Conservation (phyloP, 441 rosid genomes). For the Adansonia grandidieri region DNA sequence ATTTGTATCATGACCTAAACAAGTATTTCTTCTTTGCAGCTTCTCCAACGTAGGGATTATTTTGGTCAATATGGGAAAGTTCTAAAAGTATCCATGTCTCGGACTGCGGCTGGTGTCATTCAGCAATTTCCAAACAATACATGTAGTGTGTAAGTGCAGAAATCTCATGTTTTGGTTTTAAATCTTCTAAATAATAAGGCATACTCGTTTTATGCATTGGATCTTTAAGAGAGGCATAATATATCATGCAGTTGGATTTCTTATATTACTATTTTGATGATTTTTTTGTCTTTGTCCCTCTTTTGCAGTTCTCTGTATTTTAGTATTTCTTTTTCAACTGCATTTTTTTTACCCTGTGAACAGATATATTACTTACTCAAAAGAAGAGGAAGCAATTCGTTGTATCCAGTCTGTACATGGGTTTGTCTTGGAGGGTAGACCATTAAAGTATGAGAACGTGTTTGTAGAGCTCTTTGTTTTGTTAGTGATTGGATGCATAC, state of each 20-base stretch:
- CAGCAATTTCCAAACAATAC: conserved; percentile 69
- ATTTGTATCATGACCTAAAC: conserved; percentile 14
- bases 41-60: conserved; percentile 60
- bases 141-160: conserved; percentile 74
- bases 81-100: conserved; percentile 69
- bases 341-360: conserved; percentile 1
- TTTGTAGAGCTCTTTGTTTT: not conserved
- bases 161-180: conserved; percentile 9
- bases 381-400: conserved; percentile 85
- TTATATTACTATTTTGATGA: conserved; percentile 11
- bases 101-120: conserved; percentile 62
- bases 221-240: not conserved
- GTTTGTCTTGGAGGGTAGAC: conserved; percentile 73
- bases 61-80: conserved; percentile 78
- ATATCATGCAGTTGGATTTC: not conserved
- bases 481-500: not conserved
- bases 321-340: not conserved
- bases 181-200: not conserved
- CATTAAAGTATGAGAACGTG: conserved; percentile 57
- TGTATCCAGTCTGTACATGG: conserved; percentile 93
- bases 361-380: conserved; percentile 79
- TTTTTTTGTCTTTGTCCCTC: not conserved
- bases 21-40: conserved; percentile 41
- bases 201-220: not conserved
- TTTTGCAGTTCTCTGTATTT: not conserved